Conservation (phyloP, 305 asterid genomes). For the Fraxinus nigra region DNA sequence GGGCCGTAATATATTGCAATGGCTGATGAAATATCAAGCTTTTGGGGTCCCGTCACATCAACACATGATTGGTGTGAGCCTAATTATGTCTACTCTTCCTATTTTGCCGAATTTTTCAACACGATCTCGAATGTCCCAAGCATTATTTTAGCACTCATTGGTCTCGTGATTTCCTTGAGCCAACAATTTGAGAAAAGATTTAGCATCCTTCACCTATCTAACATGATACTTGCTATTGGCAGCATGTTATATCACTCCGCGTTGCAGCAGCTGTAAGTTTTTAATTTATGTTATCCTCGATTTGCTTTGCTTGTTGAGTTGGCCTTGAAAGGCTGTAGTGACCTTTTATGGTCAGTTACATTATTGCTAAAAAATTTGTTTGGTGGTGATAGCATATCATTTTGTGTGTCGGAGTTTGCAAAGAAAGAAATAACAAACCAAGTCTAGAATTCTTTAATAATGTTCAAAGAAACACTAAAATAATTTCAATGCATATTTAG, state of each 20-base stretch:
- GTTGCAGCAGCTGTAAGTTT: conserved; percentile 67
- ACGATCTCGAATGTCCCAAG: conserved; percentile 75
- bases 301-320: conserved; percentile 15
- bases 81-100: conserved; percentile 76
- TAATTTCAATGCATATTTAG: not conserved
- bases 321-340: not conserved
- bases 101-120: conserved; percentile 80
- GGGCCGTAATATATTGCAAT: conserved; percentile 35
- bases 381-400: not conserved
- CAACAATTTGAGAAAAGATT: conserved; percentile 87
- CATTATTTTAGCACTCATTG: conserved; percentile 70
- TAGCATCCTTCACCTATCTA: conserved; percentile 81
- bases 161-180: conserved; percentile 70
- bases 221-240: conserved; percentile 77
- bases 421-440: not conserved
- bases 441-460: not conserved
- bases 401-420: not conserved
- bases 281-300: not conserved
- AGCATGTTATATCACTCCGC: conserved; percentile 85
- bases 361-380: not conserved
- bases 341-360: not conserved
- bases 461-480: not conserved
- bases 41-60: conserved; percentile 96
- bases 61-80: conserved; percentile 92
- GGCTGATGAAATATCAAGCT: conserved; percentile 65